Evolutionary conservation across 805 yeast species (phyloP).

Genomic region (Clavispora carvajalis): DNA sequence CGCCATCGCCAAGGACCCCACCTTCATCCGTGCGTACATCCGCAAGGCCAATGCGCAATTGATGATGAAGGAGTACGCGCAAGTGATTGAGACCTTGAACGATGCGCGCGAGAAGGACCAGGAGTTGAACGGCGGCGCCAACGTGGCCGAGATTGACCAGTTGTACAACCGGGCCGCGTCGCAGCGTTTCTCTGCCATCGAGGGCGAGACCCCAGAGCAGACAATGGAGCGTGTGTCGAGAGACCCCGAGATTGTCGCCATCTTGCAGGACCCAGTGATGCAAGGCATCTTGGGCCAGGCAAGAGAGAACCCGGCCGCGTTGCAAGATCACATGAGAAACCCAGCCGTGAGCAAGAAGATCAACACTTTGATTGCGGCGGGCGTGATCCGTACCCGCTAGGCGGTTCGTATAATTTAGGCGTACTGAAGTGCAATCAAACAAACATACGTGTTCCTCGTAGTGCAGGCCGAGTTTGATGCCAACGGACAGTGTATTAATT

Average conservation of each 20-base stretch:
- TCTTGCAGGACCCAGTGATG: constrained; percentile 93
- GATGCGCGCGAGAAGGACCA: constrained; percentile 72
- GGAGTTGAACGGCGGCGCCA: constrained; percentile 52
- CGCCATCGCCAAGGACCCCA: constrained; percentile 86
- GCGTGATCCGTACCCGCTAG: constrained; percentile 86
- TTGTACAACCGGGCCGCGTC: constrained; percentile 70
- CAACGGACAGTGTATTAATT: no score
- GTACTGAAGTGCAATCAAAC: no score
- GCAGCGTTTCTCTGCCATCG: constrained; percentile 75
- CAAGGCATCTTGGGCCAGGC: constrained; percentile 93
- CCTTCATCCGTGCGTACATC: constrained; percentile 88
- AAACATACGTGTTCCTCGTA: no score
- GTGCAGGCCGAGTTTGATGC: no score
- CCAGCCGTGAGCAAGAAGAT: constrained; percentile 89
- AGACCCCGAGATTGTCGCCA: constrained; percentile 91
- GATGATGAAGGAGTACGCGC: constrained; percentile 81
- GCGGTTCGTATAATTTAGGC: no score
- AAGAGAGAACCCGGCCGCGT: constrained; percentile 89
- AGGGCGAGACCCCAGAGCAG: constrained; percentile 91
- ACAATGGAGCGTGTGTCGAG: constrained; percentile 83
- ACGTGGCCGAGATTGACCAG: constrained; percentile 73
- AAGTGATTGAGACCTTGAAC: constrained; percentile 75
- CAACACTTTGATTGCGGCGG: constrained; percentile 88
- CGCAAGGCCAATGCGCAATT: constrained; percentile 94
- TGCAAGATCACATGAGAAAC: constrained; percentile 96